Percentiles rank a stretch among this genome's conserved stretches.
These are phyloP conservation scores for Conringia planisiliqua DNA, from an alignment of 345 rosid genomes.

Conservation along the genomic window DNA sequence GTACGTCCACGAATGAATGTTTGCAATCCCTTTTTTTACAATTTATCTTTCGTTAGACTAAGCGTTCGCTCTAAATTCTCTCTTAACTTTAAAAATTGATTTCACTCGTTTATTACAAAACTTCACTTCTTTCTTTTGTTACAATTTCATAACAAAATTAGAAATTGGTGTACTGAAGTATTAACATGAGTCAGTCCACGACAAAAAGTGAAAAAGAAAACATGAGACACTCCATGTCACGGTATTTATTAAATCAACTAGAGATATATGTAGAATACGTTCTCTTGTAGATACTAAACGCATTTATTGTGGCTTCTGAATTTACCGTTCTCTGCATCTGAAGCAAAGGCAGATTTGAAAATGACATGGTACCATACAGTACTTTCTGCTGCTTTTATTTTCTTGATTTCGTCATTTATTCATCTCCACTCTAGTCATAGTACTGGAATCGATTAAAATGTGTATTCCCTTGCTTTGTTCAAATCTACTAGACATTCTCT, in stretches of 20 bases:
- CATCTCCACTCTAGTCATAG: neutral
- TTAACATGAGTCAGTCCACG: neutral
- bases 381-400: neutral
- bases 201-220: neutral
- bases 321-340: constrained; percentile 23
- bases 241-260: neutral
- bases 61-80: neutral
- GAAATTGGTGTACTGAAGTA: neutral
- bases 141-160: neutral
- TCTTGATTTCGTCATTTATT: constrained; percentile 8
- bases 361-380: constrained; percentile 21
- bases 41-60: neutral
- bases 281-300: neutral
- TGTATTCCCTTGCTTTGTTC: neutral
- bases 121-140: neutral
- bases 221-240: neutral
- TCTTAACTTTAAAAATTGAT: neutral
- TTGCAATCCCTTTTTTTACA: neutral
- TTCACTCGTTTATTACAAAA: neutral
- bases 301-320: constrained; percentile 9
- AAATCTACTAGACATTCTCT: neutral
- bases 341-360: constrained; percentile 31
- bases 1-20: constrained; percentile 13
- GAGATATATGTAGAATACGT: no score
- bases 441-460: neutral